Evolutionary conservation across 2,329 filamentous ascomycete species (phyloP), one percentile per base, ranked within the genome.

Genomic region (Nigrospora osmanthi): DNA sequence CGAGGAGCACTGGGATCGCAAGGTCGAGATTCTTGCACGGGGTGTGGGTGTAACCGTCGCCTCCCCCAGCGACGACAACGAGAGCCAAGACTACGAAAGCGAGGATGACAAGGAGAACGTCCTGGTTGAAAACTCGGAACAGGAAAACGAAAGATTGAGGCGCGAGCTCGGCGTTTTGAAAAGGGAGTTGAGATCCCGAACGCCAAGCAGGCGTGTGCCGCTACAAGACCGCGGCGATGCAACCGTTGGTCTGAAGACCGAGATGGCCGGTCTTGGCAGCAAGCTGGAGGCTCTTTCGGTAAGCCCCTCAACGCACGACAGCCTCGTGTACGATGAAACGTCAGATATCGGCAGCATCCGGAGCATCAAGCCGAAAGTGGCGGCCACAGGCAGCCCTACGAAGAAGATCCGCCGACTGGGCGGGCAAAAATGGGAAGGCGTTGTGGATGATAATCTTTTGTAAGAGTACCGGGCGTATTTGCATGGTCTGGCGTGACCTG

Each of bases 1-100:
- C 43, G 89, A 95, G 49, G 87, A 87, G 60, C 88, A 94, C 63
- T 78, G 93, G 59, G 90, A 97, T 62, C 80, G 80, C 52, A 98
- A 98, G 67, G 76, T 95, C 9, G 91, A 89, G 47, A 75, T 89
- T 17, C 67, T 87, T 32, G 76, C 80, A 45, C 70, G 77, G 43
- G 76, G 78, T 13, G 70, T 76, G 53, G 68, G 65, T 52, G 72
- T 64, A 64, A 69, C 54, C 15, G 46, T 55, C 16, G 54, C 54
- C 5, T 62, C 58, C 52, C 55, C 52, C 11, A 68, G 73, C 54
- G 65, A 63, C 50, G 69, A 64, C 62, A 69, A 46, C 63, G 67
- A 75, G 35, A 65, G 71, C 42, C 63, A 71, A 56, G 71, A 73
- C 31, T 71, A 75, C 1, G 59, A 60, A 10, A 67, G 65, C 11